Evolutionary conservation across 2,329 filamentous ascomycete species (phyloP).

Genomic region (Aspergillus pseudotamarii): DNA sequence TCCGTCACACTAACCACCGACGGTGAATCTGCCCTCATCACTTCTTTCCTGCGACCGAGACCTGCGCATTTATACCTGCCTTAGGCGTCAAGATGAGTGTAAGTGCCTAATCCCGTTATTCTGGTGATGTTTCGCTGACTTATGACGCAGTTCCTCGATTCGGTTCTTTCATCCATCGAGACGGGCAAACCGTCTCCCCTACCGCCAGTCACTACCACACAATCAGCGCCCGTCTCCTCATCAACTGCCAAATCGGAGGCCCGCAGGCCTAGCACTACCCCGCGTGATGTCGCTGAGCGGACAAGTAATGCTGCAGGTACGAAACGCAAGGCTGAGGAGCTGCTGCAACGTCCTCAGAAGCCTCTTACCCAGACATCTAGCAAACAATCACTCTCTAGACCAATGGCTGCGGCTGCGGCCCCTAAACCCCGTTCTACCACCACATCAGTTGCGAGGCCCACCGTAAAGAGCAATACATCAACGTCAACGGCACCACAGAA

Average conservation of each 20-base stretch:
- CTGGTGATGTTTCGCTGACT: slow-evolving; percentile 24
- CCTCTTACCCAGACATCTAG: slow-evolving; percentile 25
- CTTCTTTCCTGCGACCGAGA: slow-evolving; percentile 11
- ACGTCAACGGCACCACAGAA: slow-evolving; percentile 22
- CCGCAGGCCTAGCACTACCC: slow-evolving; percentile 22
- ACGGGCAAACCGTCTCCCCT: slow-evolving; percentile 40
- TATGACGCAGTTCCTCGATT: slow-evolving; percentile 50
- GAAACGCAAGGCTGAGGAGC: slow-evolving; percentile 50
- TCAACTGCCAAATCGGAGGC: slow-evolving; percentile 25
- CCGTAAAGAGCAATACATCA: slow-evolving; percentile 21
- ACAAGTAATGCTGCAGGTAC: slow-evolving; percentile 27
- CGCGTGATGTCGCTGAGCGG: slow-evolving; percentile 21
- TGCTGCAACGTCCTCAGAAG: slow-evolving; percentile 33
- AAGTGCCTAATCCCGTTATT: slow-evolving; percentile 8
- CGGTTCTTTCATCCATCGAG: slow-evolving; percentile 54
- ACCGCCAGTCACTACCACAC: slow-evolving; percentile 25
- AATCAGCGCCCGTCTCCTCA: slow-evolving; percentile 28
- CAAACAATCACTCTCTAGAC: slow-evolving; percentile 21
- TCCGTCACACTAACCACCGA: slow-evolving; percentile 41
- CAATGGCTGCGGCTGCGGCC: slow-evolving; percentile 19
- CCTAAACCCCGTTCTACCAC: slow-evolving; percentile 23
- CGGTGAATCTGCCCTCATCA: slow-evolving; percentile 35
- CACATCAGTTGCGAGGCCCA: slow-evolving; percentile 24
- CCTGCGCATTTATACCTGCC: not conserved
- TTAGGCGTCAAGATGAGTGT: slow-evolving; percentile 42